phyloP scores from a whole-genome alignment of 116 monocot genomes.

The Trichopus zeylanicus region DNA sequence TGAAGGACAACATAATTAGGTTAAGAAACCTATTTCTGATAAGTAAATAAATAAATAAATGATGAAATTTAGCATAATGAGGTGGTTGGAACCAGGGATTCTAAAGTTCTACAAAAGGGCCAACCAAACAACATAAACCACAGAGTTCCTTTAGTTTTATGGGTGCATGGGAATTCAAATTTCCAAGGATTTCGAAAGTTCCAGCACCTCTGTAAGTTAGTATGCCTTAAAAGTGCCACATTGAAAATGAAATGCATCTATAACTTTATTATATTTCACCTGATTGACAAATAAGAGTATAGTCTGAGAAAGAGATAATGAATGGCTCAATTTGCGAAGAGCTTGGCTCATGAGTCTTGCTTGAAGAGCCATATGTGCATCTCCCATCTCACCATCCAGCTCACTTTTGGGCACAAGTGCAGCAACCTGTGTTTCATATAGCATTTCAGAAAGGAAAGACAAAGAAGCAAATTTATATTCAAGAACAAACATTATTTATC shows the following conservation, averaged over 20 bases:
- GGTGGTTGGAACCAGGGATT: too few relatives aligned
- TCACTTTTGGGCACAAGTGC: constrained; percentile 96
- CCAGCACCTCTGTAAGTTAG: too few relatives aligned
- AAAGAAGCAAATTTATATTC: background rate
- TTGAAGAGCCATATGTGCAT: constrained; percentile 95
- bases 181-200: too few relatives aligned
- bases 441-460: background rate
- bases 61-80: too few relatives aligned
- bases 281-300: constrained; percentile 94
- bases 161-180: too few relatives aligned
- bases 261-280: constrained; percentile 14
- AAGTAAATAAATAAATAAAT: too few relatives aligned
- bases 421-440: constrained; percentile 49
- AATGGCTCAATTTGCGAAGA: constrained; percentile 96
- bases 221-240: background rate
- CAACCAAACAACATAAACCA: too few relatives aligned
- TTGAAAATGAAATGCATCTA: background rate
- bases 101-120: too few relatives aligned
- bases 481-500: background rate
- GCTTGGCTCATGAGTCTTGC: constrained; percentile 99
- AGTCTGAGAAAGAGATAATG: constrained; percentile 87
- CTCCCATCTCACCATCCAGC: constrained; percentile 99
- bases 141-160: too few relatives aligned
- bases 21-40: too few relatives aligned
- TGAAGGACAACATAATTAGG: too few relatives aligned